Evolutionary conservation across 2,329 filamentous ascomycete species (phyloP), one percentile per base, ranked within the genome.

Genomic region (Xylaria sp.): DNA sequence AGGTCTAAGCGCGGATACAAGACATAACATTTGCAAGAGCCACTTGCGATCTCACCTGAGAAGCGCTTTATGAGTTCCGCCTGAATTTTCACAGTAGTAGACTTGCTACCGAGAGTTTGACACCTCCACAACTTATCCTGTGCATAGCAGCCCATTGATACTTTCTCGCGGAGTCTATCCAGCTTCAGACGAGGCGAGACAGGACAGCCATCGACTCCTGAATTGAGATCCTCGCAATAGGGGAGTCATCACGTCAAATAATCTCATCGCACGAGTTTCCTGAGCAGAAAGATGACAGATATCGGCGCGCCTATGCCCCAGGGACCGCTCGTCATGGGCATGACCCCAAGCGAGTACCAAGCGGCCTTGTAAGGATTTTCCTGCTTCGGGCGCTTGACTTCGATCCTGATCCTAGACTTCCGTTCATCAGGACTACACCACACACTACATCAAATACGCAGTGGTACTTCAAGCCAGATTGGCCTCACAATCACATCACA

Each of bases 261-360:
- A 25, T 52, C 28, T 23, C 34, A 20, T 9, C 18, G 15, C 34
- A 52, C 8, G 15, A 52, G 13, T 31, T 31, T 23, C 50, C 5
- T 2, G 37, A 37, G 2, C 4, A 37, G 15, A 23, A 39, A 41
- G 12, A 70, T 59, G 61, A 41, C 20, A 50, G 52, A 65, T 23
- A 10, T 15, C 13, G 39, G 18, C 44, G 50, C 52, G 28, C 9
- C 44, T 13, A n/a, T n/a, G 6, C n/a, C 12, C 41, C 31, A 23
- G 2, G 20, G 44, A 15, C 48, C 51, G 5, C 63, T 59, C 31
- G 64, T 69, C 41, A 71, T 71, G 67, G 69, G 69, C 5, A 67
- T 71, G 67, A 69, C 63, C 15, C 37, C 62, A 15, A 25, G 44
- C 5, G 67, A 71, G 48, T 71, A 71, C 48, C 44, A 67, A 13